A percentile compares a stretch with the other conserved stretches of the same genome.
phyloP scores from a whole-genome alignment of 768 basidiomycete species.

The Xerocomellus dryophilus region DNA sequence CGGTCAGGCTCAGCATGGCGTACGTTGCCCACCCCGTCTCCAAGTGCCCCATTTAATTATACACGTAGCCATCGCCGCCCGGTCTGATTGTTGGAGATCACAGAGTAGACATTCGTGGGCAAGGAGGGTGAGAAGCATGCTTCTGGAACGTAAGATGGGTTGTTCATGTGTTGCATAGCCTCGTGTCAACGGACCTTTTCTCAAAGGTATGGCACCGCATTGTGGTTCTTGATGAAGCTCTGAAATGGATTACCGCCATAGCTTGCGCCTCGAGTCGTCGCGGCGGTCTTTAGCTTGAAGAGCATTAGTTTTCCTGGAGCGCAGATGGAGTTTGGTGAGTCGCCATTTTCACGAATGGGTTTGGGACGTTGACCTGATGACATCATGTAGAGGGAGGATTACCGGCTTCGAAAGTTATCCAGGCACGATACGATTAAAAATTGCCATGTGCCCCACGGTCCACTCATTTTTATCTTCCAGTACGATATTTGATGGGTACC shows the following conservation, averaged over 20 bases:
- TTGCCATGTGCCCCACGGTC: neutral
- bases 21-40: slow-evolving; percentile 21
- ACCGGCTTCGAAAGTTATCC: slow-evolving; percentile 17
- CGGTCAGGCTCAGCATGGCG: slow-evolving; percentile 40
- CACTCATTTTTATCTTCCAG: slow-evolving; percentile 2
- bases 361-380: neutral
- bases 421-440: slow-evolving; percentile 12
- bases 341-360: neutral
- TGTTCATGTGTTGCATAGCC: slow-evolving; percentile 24
- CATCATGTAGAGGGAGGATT: slow-evolving; percentile 9
- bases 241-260: slow-evolving; percentile 18
- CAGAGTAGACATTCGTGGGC: slow-evolving; percentile 7
- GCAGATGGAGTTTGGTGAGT: slow-evolving; percentile 15
- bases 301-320: slow-evolving; percentile 24
- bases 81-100: slow-evolving; percentile 5
- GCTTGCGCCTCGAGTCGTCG: slow-evolving; percentile 41
- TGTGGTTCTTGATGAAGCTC: slow-evolving; percentile 11
- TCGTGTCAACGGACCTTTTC: slow-evolving; percentile 32
- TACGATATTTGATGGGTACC: slow-evolving; percentile 23
- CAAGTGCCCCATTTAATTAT: neutral
- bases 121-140: slow-evolving; percentile 19
- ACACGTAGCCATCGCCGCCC: slow-evolving; percentile 5
- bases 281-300: slow-evolving; percentile 44
- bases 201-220: slow-evolving; percentile 5
- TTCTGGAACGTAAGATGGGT: neutral